phyloP scores from a whole-genome alignment of 257 asterid species.

The Plectranthus barbatus region DNA sequence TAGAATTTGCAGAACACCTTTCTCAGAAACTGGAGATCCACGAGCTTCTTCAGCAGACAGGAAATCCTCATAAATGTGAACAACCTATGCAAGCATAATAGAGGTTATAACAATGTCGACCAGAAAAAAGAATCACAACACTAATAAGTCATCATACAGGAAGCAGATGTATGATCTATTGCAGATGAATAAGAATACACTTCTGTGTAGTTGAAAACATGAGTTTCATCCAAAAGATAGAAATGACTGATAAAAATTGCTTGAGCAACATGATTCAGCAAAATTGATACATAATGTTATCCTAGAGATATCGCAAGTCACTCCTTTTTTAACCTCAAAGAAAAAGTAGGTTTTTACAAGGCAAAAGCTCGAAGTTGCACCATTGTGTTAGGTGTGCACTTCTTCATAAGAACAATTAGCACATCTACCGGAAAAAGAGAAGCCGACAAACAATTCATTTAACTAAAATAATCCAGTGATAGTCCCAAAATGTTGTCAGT shows the following conservation, averaged over 20 bases:
- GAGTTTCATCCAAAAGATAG: neutral
- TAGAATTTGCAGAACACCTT: conserved; percentile 78
- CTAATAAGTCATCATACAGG: neutral
- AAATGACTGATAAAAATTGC: neutral
- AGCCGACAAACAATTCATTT: too few species aligned
- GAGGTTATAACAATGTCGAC: conserved; percentile 13
- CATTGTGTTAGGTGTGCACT: neutral
- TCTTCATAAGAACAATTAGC: too few species aligned
- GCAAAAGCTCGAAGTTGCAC: neutral
- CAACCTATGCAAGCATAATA: conserved; percentile 40
- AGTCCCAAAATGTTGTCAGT: too few species aligned
- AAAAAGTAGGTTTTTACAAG: neutral
- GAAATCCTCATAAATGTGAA: conserved; percentile 64
- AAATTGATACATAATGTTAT: neutral
- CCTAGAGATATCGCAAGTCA: conserved; percentile 2
- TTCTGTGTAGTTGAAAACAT: neutral
- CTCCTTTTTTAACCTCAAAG: neutral
- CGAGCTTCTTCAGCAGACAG: conserved; percentile 44
- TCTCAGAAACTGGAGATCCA: conserved; percentile 63
- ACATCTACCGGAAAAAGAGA: too few species aligned
- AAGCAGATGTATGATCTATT: neutral
- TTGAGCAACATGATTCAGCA: neutral
- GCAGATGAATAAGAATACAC: conserved; percentile 6
- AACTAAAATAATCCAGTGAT: too few species aligned
- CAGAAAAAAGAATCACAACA: neutral